These are phyloP conservation scores for Kwoniella shandongensis DNA, from an alignment of 768 basidiomycete species.

Conservation along the genomic window DNA sequence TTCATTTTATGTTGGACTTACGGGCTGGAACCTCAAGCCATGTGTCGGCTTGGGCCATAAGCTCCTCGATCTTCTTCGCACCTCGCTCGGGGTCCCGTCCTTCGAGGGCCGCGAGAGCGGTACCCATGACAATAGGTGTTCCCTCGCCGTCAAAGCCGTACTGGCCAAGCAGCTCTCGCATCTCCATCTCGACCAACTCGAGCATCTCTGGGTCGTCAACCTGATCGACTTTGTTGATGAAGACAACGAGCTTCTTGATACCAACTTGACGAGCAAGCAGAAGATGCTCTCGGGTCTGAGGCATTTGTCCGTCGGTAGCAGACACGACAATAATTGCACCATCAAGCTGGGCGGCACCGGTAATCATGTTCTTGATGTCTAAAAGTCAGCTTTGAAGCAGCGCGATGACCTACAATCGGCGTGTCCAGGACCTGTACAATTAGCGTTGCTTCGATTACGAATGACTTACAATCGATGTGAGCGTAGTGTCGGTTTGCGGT, in stretches of 20 bases:
- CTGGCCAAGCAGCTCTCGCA: constrained; percentile 85
- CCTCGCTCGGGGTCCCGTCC: constrained; percentile 79
- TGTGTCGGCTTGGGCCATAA: constrained; percentile 80
- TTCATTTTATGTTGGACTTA: constrained; percentile 54
- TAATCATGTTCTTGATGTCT: constrained; percentile 84
- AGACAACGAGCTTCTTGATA: constrained; percentile 94
- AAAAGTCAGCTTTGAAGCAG: constrained; percentile 14
- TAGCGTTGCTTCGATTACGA: constrained; percentile 78
- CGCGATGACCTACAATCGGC: constrained; percentile 22
- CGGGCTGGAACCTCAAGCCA: constrained; percentile 95
- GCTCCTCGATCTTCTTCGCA: constrained; percentile 71
- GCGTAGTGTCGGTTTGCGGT: constrained; percentile 86
- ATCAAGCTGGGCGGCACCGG: constrained; percentile 97
- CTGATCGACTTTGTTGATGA: constrained; percentile 99
- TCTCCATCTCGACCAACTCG: constrained; percentile 99
- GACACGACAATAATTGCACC: constrained; percentile 70
- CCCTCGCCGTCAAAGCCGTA: constrained; percentile 97
- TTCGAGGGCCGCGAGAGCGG: constrained; percentile 91
- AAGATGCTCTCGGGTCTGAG: constrained; percentile 96
- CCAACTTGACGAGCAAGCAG: constrained; percentile 97
- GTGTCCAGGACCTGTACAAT: constrained; percentile 84
- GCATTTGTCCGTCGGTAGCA: constrained; percentile 99
- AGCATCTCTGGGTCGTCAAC: constrained; percentile 97
- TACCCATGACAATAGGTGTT: constrained; percentile 98
- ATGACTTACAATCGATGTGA: constrained; percentile 71